phyloP scores from a whole-genome alignment of 2,329 filamentous ascomycete genomes.

The Nectriaceae sp. region DNA sequence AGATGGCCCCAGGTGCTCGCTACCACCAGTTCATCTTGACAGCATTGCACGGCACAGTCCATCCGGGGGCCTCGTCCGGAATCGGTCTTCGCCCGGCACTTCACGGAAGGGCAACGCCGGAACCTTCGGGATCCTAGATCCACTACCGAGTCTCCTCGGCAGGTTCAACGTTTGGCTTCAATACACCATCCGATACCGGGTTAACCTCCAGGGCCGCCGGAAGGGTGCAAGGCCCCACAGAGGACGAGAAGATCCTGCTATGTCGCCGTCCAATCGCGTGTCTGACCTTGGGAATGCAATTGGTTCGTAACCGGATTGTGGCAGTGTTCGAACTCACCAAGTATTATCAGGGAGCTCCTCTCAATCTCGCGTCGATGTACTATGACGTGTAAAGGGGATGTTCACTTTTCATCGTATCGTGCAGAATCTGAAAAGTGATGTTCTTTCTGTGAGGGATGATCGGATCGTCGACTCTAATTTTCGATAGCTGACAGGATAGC shows the following conservation, averaged over 20 bases:
- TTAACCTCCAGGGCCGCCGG: too few relatives aligned
- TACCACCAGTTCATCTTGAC: too few relatives aligned
- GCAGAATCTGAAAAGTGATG: not conserved
- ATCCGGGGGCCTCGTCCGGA: conserved; percentile 3
- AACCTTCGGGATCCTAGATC: conserved; percentile 24
- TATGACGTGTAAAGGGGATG: conserved; percentile 1
- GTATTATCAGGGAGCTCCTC: not conserved
- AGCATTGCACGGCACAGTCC: not conserved
- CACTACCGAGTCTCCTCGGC: conserved; percentile 9
- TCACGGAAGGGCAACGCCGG: conserved; percentile 14
- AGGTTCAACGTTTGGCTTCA: not conserved
- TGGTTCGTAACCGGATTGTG: conserved; percentile 13
- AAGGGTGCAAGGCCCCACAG: too few relatives aligned
- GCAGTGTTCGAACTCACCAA: too few relatives aligned
- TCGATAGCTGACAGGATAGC: too few relatives aligned
- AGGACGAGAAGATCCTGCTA: too few relatives aligned
- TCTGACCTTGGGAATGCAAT: conserved; percentile 15
- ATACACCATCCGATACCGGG: conserved; percentile 10
- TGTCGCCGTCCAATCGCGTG: conserved; percentile 8
- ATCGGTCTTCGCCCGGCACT: conserved; percentile 14
- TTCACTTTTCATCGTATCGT: not conserved
- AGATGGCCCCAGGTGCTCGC: too few relatives aligned
- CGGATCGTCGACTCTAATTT: too few relatives aligned
- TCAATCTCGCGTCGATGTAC: not conserved
- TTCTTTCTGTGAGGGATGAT: too few relatives aligned